Conservation (phyloP, 441 rosid genomes). For the Cnidoscolus chayamansa region DNA sequence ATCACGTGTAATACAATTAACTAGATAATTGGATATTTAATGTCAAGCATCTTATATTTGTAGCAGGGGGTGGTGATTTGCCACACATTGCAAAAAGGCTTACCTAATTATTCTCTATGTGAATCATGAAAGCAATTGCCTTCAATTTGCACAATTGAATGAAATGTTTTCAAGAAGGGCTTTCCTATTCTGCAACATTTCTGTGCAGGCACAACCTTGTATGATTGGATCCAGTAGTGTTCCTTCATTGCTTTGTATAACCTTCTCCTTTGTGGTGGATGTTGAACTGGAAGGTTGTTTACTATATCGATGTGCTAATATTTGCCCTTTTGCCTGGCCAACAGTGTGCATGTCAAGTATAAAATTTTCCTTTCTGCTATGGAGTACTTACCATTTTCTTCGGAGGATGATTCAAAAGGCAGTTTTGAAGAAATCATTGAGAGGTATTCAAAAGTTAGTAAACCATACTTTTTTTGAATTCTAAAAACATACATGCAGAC, state of each 20-base stretch:
- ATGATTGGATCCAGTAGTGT: not conserved
- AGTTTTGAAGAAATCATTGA: slow-evolving; percentile 95
- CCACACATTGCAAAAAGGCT: not conserved
- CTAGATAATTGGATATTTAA: not conserved
- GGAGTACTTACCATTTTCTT: slow-evolving; percentile 85
- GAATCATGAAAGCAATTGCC: not conserved
- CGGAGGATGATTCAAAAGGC: slow-evolving; percentile 68
- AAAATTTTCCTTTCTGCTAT: slow-evolving; percentile 92
- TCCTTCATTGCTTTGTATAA: not conserved
- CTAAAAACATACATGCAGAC: slow-evolving; percentile 3
- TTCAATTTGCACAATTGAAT: not conserved
- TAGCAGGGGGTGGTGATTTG: slow-evolving; percentile 9
- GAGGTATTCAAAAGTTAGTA: slow-evolving; percentile 50
- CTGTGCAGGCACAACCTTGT: not conserved
- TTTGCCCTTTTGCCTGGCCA: slow-evolving; percentile 20
- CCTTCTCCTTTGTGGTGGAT: slow-evolving; percentile 1
- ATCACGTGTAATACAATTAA: not conserved
- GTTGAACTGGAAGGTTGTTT: not conserved
- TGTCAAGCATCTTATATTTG: not conserved
- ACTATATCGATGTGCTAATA: slow-evolving; percentile 14
- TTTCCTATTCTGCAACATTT: no score
- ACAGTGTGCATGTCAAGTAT: slow-evolving; percentile 79
- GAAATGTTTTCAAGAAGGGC: not conserved
- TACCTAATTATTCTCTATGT: not conserved
- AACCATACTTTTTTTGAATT: slow-evolving; percentile 18